Evolutionary conservation across 306 rosid genomes (phyloP).

Genomic region (Trifolium subterraneum): DNA sequence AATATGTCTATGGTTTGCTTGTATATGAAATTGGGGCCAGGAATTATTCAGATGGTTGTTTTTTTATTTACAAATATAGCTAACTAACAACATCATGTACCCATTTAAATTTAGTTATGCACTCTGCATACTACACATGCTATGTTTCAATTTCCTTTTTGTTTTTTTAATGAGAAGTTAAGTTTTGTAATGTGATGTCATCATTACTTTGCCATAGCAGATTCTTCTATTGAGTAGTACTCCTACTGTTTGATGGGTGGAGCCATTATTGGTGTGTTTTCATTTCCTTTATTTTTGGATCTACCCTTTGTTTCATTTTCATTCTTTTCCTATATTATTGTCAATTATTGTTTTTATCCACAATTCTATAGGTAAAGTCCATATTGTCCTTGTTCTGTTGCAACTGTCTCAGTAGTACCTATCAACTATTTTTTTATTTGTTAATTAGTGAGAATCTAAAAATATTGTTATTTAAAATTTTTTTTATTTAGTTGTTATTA

Average conservation of each 20-base stretch:
- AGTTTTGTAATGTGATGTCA: conserved; percentile 39
- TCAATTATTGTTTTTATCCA: conserved; percentile 59
- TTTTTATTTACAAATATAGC: conserved; percentile 1
- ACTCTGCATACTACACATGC: conserved; percentile 49
- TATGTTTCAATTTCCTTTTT: conserved; percentile 33
- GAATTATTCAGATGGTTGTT: conserved; percentile 19
- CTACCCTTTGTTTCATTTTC: conserved; percentile 51
- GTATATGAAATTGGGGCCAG: conserved; percentile 20
- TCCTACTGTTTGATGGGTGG: conserved; percentile 37
- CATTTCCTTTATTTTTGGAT: conserved; percentile 46
- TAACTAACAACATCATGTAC: conserved; percentile 8
- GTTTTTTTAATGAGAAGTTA: conserved; percentile 38
- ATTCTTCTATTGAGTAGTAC: conserved; percentile 9
- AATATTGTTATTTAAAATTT: background rate
- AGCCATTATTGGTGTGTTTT: conserved; percentile 42
- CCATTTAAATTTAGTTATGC: conserved; percentile 32
- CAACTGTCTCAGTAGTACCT: conserved; percentile 37
- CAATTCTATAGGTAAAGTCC: conserved; percentile 33
- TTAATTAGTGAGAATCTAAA: conserved; percentile 4
- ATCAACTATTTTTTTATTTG: conserved; percentile 25
- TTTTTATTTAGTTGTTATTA: background rate
- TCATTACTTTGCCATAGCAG: background rate
- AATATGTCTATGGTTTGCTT: conserved; percentile 24
- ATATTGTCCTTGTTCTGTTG: conserved; percentile 36
- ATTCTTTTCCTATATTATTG: conserved; percentile 51